Base-by-base conservation (phyloP, 2,329 filamentous ascomycete species). In the Amauroascus verrucosus region DNA sequence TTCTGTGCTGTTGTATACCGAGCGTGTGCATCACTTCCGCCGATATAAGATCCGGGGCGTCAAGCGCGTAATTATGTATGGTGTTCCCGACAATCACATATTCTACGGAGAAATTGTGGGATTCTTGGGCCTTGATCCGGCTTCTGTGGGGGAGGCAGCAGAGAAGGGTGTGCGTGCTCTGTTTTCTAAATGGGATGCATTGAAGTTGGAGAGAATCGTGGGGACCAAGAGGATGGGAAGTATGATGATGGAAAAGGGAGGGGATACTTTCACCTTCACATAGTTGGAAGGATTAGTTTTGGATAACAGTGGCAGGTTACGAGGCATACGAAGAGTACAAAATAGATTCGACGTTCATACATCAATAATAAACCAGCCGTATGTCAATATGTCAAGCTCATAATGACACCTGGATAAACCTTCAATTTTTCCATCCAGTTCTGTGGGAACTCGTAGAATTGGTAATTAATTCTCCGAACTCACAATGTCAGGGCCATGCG, bases 21-120 rank as follows among this genome's bases (percentile, higher is more conserved):
- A 95, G 67, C 83, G 93, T 55, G 87, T 90, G n/a, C 93, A 98
- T 70, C 93, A 98, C 70, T 97, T 97, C 76, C 82, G 88, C 48
- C 79, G 93, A n/a, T 89, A 93, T 65, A 79, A 81, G 60, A 77
- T 98, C 51, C 79, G 82, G 33, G 93, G 93, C 20, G 88, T 93
- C 13, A 84, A 83, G 67, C 78, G 83, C 38, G 80, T 97, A n/a
- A 78, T 96, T 49, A 85, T 95, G 75, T 97, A 97, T 67, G 86
- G 84, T 1, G 69, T 96, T 30, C 93, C 93, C 0, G 91, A 97
- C 62, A 95, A 96, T 65, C 85, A 86, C 24, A 66, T 62, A 6
- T 75, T 75, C 54, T 75, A 69, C 58, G 58, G 63, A 1, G 73
- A 75, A 56, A 64, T 74, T 51, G 67, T 71, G 9, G 69, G 67